phyloP scores from a whole-genome alignment of 495 filamentous ascomycete species.

The Tuber umbilicatum region DNA sequence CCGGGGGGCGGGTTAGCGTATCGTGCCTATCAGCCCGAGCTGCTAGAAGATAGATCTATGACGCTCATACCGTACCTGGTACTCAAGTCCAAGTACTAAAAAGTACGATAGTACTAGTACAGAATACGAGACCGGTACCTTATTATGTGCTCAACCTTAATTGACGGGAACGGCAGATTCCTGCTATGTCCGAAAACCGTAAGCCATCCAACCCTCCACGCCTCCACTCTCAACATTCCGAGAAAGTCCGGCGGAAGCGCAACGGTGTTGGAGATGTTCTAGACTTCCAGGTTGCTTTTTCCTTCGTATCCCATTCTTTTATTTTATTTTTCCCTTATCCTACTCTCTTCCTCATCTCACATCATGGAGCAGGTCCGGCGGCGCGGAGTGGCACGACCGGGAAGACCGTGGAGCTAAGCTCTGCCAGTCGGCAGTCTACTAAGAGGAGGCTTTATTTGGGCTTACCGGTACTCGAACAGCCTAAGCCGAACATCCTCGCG shows the following conservation, averaged over 20 bases:
- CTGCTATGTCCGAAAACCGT: neutral
- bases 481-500: neutral
- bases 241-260: neutral
- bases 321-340: neutral
- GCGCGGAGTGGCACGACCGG: neutral
- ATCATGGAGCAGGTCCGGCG: neutral
- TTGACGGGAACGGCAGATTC: neutral
- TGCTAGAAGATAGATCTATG: neutral
- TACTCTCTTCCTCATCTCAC: neutral
- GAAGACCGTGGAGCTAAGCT: neutral
- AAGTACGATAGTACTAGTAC: neutral
- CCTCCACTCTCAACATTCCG: neutral
- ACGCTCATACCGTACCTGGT: neutral
- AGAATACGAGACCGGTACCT: neutral
- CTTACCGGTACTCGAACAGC: neutral
- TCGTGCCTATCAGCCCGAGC: neutral
- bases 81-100: neutral
- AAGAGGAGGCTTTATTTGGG: neutral
- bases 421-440: neutral
- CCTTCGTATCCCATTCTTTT: neutral
- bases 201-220: neutral
- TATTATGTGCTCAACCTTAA: neutral
- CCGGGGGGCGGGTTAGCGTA: neutral
- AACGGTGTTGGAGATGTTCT: neutral
- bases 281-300: neutral